Conservation (phyloP, 345 rosid genomes). For the Salix viminalis region DNA sequence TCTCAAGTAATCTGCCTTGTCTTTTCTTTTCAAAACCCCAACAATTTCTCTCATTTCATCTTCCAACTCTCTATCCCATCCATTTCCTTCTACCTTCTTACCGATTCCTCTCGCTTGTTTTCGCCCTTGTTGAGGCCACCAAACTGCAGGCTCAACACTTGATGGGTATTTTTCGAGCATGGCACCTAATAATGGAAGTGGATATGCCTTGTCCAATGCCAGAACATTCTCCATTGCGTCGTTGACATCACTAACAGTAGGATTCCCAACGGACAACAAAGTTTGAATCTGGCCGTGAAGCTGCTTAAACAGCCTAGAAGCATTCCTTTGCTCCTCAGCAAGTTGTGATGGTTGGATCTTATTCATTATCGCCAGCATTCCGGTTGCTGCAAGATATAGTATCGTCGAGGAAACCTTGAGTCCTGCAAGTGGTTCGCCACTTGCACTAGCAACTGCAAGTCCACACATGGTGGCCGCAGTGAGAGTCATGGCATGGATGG, state of each 20-base stretch:
- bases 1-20: conserved; percentile 40
- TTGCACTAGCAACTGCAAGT: conserved; percentile 19
- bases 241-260: conserved; percentile 28
- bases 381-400: conserved; percentile 38
- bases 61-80: conserved; percentile 40
- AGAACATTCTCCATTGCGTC: conserved; percentile 41
- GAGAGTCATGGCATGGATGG: conserved; percentile 45
- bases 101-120: background rate
- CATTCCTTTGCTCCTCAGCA: conserved; percentile 58
- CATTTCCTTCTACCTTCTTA: conserved; percentile 20
- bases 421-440: conserved; percentile 14
- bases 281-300: conserved; percentile 35
- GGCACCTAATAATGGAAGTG: conserved; percentile 46
- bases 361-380: conserved; percentile 41
- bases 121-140: conserved; percentile 38
- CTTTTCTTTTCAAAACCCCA: conserved; percentile 36
- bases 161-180: conserved; percentile 53
- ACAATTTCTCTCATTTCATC: conserved; percentile 37
- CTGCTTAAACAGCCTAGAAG: conserved; percentile 45
- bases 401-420: conserved; percentile 38
- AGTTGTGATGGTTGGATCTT: conserved; percentile 58
- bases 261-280: conserved; percentile 23
- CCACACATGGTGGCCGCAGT: conserved; percentile 51
- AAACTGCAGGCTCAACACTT: conserved; percentile 40
- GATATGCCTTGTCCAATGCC: conserved; percentile 53